Conservation (phyloP, 129 eudicot genomes). For the Solidago caesia region DNA sequence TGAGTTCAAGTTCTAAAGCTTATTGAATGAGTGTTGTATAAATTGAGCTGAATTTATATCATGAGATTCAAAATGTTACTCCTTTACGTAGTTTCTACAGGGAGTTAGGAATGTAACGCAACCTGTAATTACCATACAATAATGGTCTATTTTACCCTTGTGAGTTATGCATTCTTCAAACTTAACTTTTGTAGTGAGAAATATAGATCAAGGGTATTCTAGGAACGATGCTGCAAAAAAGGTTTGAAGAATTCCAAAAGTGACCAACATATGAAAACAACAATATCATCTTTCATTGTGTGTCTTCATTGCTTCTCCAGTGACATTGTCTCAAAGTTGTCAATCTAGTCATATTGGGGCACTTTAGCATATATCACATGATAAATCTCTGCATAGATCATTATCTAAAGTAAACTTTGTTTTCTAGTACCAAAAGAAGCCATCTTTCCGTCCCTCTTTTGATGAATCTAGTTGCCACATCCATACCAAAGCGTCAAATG, state of each 20-base stretch:
- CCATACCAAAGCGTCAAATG: conserved; percentile 24
- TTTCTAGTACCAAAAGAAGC: conserved; percentile 31
- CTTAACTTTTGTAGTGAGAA: conserved; percentile 3
- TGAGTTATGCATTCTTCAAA: background rate
- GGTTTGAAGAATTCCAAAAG: background rate
- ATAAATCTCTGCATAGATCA: conserved; percentile 20
- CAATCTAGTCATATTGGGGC: conserved; percentile 42
- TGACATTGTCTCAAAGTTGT: conserved; percentile 27
- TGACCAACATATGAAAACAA: conserved; percentile 8
- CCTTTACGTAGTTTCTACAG: background rate
- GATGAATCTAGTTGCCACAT: conserved; percentile 37
- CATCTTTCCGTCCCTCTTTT: conserved; percentile 22
- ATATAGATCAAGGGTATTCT: conserved; percentile 18
- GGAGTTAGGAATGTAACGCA: background rate
- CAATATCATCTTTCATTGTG: conserved; percentile 17
- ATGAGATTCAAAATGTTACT: conserved; percentile 9
- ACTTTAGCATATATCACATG: conserved; percentile 27
- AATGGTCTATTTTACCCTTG: conserved; percentile 8
- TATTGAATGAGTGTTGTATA: conserved; percentile 18
- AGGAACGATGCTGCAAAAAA: conserved; percentile 7
- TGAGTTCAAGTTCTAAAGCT: conserved; percentile 9
- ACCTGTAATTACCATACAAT: background rate
- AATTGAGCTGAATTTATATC: background rate
- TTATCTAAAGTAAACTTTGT: conserved; percentile 30
- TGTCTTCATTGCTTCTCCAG: conserved; percentile 21